Base-by-base conservation (phyloP, 1,284 basidiomycete species). In the Leccinum fuscescens region DNA sequence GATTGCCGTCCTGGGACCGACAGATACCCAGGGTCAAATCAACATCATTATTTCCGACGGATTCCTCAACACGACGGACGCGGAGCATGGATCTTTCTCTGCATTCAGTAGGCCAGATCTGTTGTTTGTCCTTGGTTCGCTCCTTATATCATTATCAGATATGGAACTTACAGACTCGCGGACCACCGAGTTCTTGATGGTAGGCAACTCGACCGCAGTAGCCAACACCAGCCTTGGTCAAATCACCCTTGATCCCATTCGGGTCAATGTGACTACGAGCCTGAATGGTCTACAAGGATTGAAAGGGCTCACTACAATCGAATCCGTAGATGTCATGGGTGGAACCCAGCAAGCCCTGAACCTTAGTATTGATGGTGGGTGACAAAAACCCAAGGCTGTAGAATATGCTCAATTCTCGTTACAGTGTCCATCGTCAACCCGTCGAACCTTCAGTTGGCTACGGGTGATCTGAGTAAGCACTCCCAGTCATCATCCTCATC, bases 231-330 rank as follows among this genome's bases (percentile, higher is more conserved):
- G 84, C 66, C 78, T 93, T 58, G 91, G 90, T 46, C 74, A 80
- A 66, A 83, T 93, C 57, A 84, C 83, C 17, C 79, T 93, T n/a
- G 80, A 89, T 68, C 82, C 87, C 2, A 92, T 93, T 71, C 83
- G 83, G 65, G 88, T 93, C 70, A 85, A 90, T 64, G 90, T 92
- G 7, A 78, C 86, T n/a, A 87, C 86, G 6, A 80, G 78, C 29
- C 74, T 93, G 55, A 72, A 79, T 24, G 91, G 90, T 54, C 72
- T 93, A 15, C 79, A 80, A 62, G 89, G 90, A 7, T 72, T 92
- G 55, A 80, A 83, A 49, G 80, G 80, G 4, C 77, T 82, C 67
- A 86, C 84, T 3, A 76, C 77, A 11, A 89, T 93, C 63, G 76
- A 81, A 51, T 75, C 71, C 11, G 86, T 93, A 29, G 90, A 93